These are phyloP conservation scores for Serendipita vermifera DNA, from an alignment of 768 basidiomycete species.

Conservation along the genomic window DNA sequence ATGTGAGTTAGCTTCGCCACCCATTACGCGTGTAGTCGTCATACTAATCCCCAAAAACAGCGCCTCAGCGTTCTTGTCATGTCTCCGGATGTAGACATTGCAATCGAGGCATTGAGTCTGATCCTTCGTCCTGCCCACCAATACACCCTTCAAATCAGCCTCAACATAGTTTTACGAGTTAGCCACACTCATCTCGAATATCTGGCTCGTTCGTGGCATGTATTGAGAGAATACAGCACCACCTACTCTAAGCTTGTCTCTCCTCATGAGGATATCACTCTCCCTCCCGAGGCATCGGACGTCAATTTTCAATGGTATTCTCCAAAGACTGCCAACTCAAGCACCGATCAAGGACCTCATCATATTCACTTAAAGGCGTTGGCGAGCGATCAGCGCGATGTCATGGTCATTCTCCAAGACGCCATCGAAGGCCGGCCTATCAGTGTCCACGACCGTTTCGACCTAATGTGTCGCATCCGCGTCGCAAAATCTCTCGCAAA, in stretches of 20 bases:
- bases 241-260: constrained; percentile 57
- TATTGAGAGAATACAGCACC: constrained; percentile 66
- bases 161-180: constrained; percentile 69
- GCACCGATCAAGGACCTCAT: constrained; percentile 32
- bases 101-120: constrained; percentile 70
- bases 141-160: constrained; percentile 77
- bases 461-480: constrained; percentile 76
- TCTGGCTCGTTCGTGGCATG: constrained; percentile 75
- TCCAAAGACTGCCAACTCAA: constrained; percentile 19
- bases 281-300: constrained; percentile 63
- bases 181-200: constrained; percentile 70
- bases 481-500: constrained; percentile 55
- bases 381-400: constrained; percentile 43
- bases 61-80: constrained; percentile 79
- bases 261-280: constrained; percentile 42
- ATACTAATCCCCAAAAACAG: constrained; percentile 29
- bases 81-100: constrained; percentile 79
- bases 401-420: constrained; percentile 70
- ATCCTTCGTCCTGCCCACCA: constrained; percentile 89
- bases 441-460: constrained; percentile 74
- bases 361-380: constrained; percentile 50
- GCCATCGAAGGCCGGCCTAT: constrained; percentile 51
- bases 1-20: constrained; percentile 46
- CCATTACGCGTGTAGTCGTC: constrained; percentile 10
- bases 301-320: constrained; percentile 71